Base-by-base conservation (phyloP, 2,329 filamentous ascomycete species). In the Septoria petroselini region DNA sequence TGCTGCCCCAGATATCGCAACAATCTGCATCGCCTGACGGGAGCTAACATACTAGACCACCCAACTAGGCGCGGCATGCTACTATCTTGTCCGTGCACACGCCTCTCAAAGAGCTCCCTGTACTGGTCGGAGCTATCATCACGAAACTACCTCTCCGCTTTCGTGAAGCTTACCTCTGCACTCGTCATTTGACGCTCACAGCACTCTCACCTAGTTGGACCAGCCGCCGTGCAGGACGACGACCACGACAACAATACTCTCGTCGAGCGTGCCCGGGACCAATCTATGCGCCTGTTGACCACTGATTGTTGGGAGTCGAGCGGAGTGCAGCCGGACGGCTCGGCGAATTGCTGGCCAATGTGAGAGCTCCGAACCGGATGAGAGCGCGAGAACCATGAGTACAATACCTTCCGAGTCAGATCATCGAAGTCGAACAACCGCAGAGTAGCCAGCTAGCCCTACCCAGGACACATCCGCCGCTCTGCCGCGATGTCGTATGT, bases 401-500 rank as follows among this genome's bases (percentile, higher is more conserved):
- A 55, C 52, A 42, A 59, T 58, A 54, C 53, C 55, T 48, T 46
- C 43, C 52, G 46, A 42, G 39, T 52, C 52, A 53, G 47, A 48
- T 38, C 50, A 52, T n/a, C n/a, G n/a, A 50, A 25, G 50, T 42
- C 42, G 38, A 54, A 48, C 57, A 48, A 53, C 48, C 44, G 54
- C 57, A 55, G 30, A 55, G 51, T 58, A 55, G 9, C 23, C 23
- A 27, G 23, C n/a, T 27, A 27, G 50, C 54, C 42, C 47, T 50
- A 41, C 48, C 51, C 44, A 48, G 50, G 50, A 50, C 46, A 37
- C 50, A 45, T 40, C 45, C 46, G 43, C 47, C 53, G 56, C 48
- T 50, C 48, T 49, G 54, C 57, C 54, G 54, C 54, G 19, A 63
- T 63, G 61, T 63, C 61, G 61, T 63, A 63, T 52, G 61, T 63